Evolutionary conservation across 306 rosid genomes (phyloP).

Genomic region (Trifolium repens): DNA sequence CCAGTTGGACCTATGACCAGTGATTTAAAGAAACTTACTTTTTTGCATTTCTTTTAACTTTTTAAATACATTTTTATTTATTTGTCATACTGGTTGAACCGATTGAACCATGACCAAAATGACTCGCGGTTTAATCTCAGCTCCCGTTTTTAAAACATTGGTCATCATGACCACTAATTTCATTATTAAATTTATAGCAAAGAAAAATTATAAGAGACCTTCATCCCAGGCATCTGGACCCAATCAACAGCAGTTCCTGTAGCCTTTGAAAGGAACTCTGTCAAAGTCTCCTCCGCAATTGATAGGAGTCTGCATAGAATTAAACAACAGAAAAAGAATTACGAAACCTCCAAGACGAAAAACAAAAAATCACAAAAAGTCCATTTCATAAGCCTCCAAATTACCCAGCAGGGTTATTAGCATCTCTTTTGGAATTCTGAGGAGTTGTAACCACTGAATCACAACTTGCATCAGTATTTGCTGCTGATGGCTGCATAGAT

Average conservation of each 20-base stretch:
- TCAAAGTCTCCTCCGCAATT: slow-evolving; percentile 97
- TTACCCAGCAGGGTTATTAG: slow-evolving; percentile 99
- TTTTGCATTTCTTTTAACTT: not conserved
- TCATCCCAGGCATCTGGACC: slow-evolving; percentile 99
- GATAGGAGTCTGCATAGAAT: slow-evolving; percentile 83
- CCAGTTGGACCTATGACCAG: not conserved
- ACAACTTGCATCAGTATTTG: slow-evolving; percentile 88
- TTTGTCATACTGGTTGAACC: not conserved
- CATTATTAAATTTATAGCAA: slow-evolving; percentile 4
- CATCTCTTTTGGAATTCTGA: slow-evolving; percentile 81
- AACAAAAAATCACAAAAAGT: slow-evolving; percentile 28
- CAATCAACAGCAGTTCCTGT: slow-evolving; percentile 99
- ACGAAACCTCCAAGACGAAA: not conserved
- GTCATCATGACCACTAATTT: slow-evolving; percentile 19
- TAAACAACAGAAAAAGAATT: not conserved
- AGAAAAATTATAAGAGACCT: slow-evolving; percentile 55
- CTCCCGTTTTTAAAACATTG: not conserved
- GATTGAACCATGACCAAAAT: not conserved
- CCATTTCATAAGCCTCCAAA: slow-evolving; percentile 18
- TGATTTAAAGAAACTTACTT: too few relatives aligned
- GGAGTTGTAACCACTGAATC: slow-evolving; percentile 91
- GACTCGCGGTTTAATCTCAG: not conserved
- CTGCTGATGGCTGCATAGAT: slow-evolving; percentile 67
- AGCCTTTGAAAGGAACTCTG: slow-evolving; percentile 99
- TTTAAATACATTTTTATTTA: not conserved